Conservation (phyloP, 768 basidiomycete genomes). For the Podaxis sp. region DNA sequence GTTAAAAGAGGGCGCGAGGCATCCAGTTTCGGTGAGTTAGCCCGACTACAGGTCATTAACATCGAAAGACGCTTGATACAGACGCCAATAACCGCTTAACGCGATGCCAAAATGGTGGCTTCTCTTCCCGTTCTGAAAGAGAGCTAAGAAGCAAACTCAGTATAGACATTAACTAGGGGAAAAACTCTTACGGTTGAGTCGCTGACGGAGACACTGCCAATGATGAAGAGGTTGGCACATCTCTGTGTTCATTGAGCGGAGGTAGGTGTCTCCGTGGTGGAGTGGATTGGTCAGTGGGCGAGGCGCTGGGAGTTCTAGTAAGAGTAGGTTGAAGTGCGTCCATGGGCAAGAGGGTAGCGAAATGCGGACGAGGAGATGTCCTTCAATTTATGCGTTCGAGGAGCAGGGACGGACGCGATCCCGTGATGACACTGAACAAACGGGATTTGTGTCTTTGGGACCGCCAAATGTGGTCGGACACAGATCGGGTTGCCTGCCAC, state of each 20-base stretch:
- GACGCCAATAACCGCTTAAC: neutral
- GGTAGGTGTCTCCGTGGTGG: neutral
- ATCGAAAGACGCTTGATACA: neutral
- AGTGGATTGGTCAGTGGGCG: neutral
- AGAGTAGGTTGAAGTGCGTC: neutral
- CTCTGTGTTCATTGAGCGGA: neutral
- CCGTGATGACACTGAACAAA: neutral
- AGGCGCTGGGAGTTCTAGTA: neutral
- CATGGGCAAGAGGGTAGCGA: neutral
- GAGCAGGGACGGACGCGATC: neutral
- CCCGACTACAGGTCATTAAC: neutral
- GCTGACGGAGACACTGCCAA: neutral
- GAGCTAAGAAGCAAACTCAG: neutral
- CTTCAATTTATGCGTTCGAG: conserved; percentile 1
- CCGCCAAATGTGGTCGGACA: neutral
- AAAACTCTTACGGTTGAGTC: neutral
- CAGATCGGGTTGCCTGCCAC: neutral
- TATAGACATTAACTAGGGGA: neutral
- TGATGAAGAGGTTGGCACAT: neutral
- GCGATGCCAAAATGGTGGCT: neutral
- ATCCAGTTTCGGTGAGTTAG: neutral
- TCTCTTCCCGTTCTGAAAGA: neutral
- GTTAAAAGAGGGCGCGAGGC: neutral
- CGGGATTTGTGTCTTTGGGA: neutral
- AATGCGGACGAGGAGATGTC: neutral